Conservation (phyloP, 441 rosid species). For the Erodium trifolium region DNA sequence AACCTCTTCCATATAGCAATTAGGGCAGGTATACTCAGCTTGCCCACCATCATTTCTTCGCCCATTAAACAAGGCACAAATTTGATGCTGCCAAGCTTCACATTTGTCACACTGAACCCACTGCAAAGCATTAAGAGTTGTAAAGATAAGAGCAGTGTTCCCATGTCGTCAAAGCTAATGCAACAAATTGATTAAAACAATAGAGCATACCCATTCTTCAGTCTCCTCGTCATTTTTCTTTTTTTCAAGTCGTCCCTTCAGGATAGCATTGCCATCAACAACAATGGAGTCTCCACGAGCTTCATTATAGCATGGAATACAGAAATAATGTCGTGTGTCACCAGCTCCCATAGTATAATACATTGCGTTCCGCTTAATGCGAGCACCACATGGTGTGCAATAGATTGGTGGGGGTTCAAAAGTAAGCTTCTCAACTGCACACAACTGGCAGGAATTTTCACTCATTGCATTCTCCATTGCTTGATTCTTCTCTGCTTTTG, state of each 20-base stretch:
- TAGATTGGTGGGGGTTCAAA: too few relatives aligned
- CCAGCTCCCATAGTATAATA: slow-evolving; percentile 93
- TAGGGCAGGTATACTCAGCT: slow-evolving; percentile 99
- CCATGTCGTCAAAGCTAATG: slow-evolving; percentile 9
- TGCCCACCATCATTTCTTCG: slow-evolving; percentile 98
- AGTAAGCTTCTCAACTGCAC: slow-evolving; percentile 99
- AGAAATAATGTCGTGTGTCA: slow-evolving; percentile 89
- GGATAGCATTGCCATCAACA: slow-evolving; percentile 67
- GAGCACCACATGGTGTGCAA: too few relatives aligned
- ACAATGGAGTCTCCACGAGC: slow-evolving; percentile 79
- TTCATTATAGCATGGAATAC: slow-evolving; percentile 97
- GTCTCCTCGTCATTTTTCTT: slow-evolving; percentile 99
- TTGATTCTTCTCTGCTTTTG: slow-evolving; percentile 96
- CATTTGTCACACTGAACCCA: slow-evolving; percentile 99
- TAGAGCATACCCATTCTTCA: slow-evolving; percentile 85
- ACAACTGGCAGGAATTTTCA: slow-evolving; percentile 97
- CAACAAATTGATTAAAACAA: slow-evolving; percentile 17
- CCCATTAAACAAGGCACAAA: slow-evolving; percentile 97
- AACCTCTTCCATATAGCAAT: slow-evolving; percentile 87
- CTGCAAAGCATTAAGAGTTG: slow-evolving; percentile 35
- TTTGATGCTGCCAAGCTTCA: slow-evolving; percentile 99
- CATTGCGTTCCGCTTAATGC: slow-evolving; percentile 97
- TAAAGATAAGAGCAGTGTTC: slow-evolving; percentile 9
- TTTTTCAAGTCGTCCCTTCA: slow-evolving; percentile 86
- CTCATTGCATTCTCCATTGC: slow-evolving; percentile 99